Percentiles rank a stretch among this genome's conserved stretches.
phyloP scores from a whole-genome alignment of 139 green algal genomes.

The Micractinium conductrix region DNA sequence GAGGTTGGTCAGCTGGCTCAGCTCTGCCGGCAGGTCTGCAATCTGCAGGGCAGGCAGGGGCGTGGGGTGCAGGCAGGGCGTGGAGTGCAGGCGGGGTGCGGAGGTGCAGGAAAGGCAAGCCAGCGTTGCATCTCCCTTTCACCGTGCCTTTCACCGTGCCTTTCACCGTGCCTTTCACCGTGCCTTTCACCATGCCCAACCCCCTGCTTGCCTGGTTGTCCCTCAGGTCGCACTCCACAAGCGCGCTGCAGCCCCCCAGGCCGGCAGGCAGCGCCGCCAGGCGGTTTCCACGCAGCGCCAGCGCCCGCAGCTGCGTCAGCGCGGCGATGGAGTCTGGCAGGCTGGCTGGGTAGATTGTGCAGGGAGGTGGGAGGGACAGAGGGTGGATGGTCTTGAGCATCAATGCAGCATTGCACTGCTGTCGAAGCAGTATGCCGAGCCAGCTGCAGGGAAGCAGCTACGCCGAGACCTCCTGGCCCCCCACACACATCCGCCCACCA shows the following conservation, averaged over 20 bases:
- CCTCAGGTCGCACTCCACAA: slow-evolving; percentile 43
- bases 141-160: too few species aligned
- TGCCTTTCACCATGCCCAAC: too few species aligned
- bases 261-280: slow-evolving; percentile 42
- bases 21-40: slow-evolving; percentile 35
- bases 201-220: too few species aligned
- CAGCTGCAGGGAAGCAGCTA: neutral
- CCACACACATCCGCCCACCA: neutral
- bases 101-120: too few species aligned
- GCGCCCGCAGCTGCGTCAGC: slow-evolving; percentile 24
- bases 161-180: too few species aligned
- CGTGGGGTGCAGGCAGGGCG: too few species aligned
- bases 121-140: too few species aligned
- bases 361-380: neutral
- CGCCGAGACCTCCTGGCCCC: too few species aligned
- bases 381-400: neutral
- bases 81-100: too few species aligned
- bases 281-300: slow-evolving; percentile 35
- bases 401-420: too few species aligned
- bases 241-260: slow-evolving; percentile 29
- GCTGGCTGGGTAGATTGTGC: neutral
- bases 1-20: slow-evolving; percentile 40
- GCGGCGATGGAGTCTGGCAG: slow-evolving; percentile 2
- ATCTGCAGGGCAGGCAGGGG: too few species aligned
- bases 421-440: neutral